Percentiles rank a stretch among this genome's conserved stretches.
These are phyloP conservation scores for Nemania abortiva DNA, from an alignment of 2,329 filamentous ascomycete species.

Conservation along the genomic window DNA sequence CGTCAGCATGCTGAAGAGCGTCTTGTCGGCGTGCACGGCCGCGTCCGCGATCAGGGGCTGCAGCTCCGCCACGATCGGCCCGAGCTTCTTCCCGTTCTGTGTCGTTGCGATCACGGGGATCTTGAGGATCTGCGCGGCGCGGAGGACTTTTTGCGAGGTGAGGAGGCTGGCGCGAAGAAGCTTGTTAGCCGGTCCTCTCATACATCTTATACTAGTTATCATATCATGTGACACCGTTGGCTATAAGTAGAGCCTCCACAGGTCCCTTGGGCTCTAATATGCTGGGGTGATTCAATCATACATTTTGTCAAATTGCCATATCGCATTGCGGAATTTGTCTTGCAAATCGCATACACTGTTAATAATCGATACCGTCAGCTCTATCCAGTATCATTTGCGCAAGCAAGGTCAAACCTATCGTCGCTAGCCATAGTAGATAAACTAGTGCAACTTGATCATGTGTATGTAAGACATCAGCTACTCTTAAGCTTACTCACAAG, in stretches of 20 bases:
- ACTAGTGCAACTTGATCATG: background rate
- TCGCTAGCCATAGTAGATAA: background rate
- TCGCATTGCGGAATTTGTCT: conserved; percentile 87
- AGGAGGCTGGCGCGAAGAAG: conserved; percentile 62
- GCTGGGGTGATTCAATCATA: conserved; percentile 52
- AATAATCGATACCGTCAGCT: conserved; percentile 35
- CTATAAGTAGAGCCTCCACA: background rate
- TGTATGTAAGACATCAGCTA: background rate
- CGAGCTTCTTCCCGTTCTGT: conserved; percentile 82
- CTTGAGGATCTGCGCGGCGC: conserved; percentile 71
- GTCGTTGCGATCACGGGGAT: conserved; percentile 90
- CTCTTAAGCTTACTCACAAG: conserved; percentile 57
- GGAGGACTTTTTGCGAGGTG: conserved; percentile 76
- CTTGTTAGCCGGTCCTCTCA: conserved; percentile 1
- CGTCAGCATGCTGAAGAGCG: conserved; percentile 87
- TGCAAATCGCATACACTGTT: conserved; percentile 91
- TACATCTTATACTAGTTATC: background rate
- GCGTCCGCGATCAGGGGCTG: conserved; percentile 64
- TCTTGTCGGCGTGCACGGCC: conserved; percentile 80
- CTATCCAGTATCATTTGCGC: background rate
- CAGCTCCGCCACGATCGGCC: conserved; percentile 82
- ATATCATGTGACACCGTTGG: background rate
- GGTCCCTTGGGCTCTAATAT: background rate
- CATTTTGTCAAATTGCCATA: conserved; percentile 88
- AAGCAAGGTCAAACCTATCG: background rate